Base-by-base conservation (phyloP, 2,329 filamentous ascomycete genomes). In the Blastomyces silverae region DNA sequence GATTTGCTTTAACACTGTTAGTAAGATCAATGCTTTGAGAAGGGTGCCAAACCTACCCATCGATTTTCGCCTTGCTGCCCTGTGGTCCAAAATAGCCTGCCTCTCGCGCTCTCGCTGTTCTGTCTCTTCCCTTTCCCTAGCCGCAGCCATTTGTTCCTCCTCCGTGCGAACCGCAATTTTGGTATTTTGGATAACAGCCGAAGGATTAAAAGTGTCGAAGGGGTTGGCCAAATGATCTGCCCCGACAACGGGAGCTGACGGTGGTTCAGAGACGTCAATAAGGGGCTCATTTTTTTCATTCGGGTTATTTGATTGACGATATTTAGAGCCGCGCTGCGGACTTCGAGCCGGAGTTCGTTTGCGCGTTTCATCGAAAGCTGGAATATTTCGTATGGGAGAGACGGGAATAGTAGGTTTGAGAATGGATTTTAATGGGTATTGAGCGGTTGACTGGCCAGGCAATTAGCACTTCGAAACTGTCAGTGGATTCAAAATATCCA, bases 1-100 rank as follows among this genome's bases (percentile, higher is more conserved):
- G 87, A 75, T 94, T 96, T 59, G 93, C 85, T 84, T 66, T 52
- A 46, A 64, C 46, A 57, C 63, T 39, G 17, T 64, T 65, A 60
- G 64, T 31, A 3, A 13, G 17, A 20, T 13, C 15, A n/a, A 22
- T n/a, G 3, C 22, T 22, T 4, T 11, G 34, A 25, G 44, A 5
- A 42, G 11, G 25, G 34, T 31, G 6, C 7, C 7, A 11, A 15
- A 34, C 75, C 48, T 75, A 84, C 83, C 92, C 65, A 96, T 84
- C 22, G 92, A 97, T 75, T 97, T 97, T 70, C 94, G 85, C 68
- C 94, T 88, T 56, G 91, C 92, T 75, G 96, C 94, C 70, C 92
- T 85, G 64, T 92, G 85, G 70, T 93, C 87, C 65, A 84, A 79
- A 60, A 86, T 82, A 58, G 85, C 85, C 69, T 79, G 74, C 59